Evolutionary conservation across 208 protist genomes (phyloP), one percentile per base, ranked within the genome.

Genomic region (Leishmania martiniquensis): DNA sequence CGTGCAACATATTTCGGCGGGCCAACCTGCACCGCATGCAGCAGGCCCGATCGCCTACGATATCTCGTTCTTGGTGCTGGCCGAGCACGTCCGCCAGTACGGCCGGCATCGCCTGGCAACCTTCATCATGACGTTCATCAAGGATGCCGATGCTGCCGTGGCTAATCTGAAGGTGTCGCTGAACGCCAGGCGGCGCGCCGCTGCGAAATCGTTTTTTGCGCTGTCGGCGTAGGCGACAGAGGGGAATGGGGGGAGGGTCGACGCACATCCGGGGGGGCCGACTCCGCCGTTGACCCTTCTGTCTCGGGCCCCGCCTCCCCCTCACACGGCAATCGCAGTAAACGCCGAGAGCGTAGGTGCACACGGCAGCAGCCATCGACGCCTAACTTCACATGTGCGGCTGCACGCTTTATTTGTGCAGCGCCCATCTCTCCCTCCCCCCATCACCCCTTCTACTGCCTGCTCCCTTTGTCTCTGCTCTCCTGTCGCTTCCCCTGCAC

Each of bases 121-220:
- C 77, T 99, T 99, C 78, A 90, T 99, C 55, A 93, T 99, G 76
- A 69, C 87, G 17, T 99, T 99, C 78, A 90, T 99, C 71, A 77
- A 98, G 80, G 97, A 99, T 67, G 98, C 99, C 76, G 98, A 99
- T 84, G 97, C 94, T 45, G 98, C 99, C 80, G 94, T 99, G 63
- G 94, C 86, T 25, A 90, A 92, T 25, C 94, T 99, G 91, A 99
- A 99, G 81, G 76, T 99, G 52, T 62, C 81, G 69, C 75, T 83
- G 37, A 82, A 89, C 77, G 70, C 84, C 70, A 80, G 82, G 12
- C 80, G 85, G 10, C 78, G 85, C n/a, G 75, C 77, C 7, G 87
- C 87, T 37, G 89, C 87, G 25, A 42, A 63, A 7, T 69, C 85
- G n/a, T 87, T 89, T 57, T 90, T 91, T 15, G 9, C 13, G 12